Base-by-base conservation (phyloP, 2,329 filamentous ascomycete species). In the Myriosclerotinia scirpicola region DNA sequence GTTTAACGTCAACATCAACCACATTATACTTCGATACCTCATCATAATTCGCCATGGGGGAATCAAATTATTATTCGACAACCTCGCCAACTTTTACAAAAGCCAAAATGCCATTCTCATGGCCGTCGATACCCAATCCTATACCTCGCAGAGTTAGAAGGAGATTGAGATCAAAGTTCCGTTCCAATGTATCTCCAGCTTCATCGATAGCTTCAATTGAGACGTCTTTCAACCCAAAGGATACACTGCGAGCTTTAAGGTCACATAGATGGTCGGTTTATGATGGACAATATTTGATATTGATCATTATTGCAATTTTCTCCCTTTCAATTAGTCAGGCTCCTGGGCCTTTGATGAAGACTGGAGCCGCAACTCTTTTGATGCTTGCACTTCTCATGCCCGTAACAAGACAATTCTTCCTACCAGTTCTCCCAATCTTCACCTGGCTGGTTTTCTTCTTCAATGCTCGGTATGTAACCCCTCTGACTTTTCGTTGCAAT, bases 381-480 rank as follows among this genome's bases (percentile, higher is more conserved):
- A 81, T 90, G 68, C 81, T 87, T 71, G 86, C 93, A 42, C 81
- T 96, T 50, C 81, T 94, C 54, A 85, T 97, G 78, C 94, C 94
- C 8, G 84, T 92, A 61, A 96, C 93, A 4, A 85, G 92, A 70
- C 94, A 98, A 78, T 96, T 97, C 78, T 92, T 97, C 77, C 82
- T 97, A 53, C 93, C 94, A 12, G 93, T 93, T 64, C 82, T 95
- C 68, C 90, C 92, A 8, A 92, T 96, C 70, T 89, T 91, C 78
- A 89, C 88, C 34, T 98, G 93, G 86, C 83, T 97, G 52, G 81
- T 97, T 59, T 92, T 96, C 77, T 97, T 97, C 81, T 97, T 95
- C 65, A 70, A 74, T 71, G 69, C 70, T 67, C 70, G 94, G 92
- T 96, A 87, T 82, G 92, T 86, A 34, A 36, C 34, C 54, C 36